Evolutionary conservation across 2,329 filamentous ascomycete genomes (phyloP), one percentile per base, ranked within the genome.

Genomic region (Pestalotiopsis sp.): DNA sequence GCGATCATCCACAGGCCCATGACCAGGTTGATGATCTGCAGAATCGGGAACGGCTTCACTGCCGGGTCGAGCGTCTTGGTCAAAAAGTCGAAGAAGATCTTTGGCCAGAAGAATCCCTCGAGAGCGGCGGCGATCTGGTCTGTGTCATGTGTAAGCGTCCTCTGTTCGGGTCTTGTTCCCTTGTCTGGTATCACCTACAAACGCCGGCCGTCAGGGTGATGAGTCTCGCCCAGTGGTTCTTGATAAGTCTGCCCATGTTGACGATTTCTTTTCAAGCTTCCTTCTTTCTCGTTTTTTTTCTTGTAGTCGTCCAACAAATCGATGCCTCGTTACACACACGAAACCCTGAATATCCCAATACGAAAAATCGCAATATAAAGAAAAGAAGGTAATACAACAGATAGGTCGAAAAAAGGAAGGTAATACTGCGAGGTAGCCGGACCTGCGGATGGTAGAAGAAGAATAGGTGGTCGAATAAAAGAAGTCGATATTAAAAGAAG

Each of bases 141-240:
- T 97, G 77, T 52, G 23, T 12, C 41, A 31, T 52, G 38, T 49
- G 57, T 36, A 5, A 60, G 31, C 36, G 25, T 36, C 20, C 20
- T 49, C 0, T 67, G 9, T 12, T 31, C 41, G 58, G n/a, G 4
- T 11, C n/a, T 13, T 14, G 39, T 58, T 38, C 13, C 17, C 83
- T 85, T 70, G 25, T 45, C 20, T n/a, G 14, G 11, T 38, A 67
- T 38, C 31, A 80, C 83, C 41, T 81, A 85, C 83, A 85, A 69
- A 75, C 75, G 75, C 93, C 92, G 49, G 96, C 94, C 36, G 93
- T 93, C 79, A 99, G 85, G 81, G 97, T 88, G 78, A 99, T 96
- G 77, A 99, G 91, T 70, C 96, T 92, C 75, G 94, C 96, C 94
- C 94, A 97, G 86, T 99, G 96, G 85, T 98, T 98, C 88, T 99